These are phyloP conservation scores for Fraxinus cuspidata DNA, from an alignment of 257 asterid species.

Conservation along the genomic window DNA sequence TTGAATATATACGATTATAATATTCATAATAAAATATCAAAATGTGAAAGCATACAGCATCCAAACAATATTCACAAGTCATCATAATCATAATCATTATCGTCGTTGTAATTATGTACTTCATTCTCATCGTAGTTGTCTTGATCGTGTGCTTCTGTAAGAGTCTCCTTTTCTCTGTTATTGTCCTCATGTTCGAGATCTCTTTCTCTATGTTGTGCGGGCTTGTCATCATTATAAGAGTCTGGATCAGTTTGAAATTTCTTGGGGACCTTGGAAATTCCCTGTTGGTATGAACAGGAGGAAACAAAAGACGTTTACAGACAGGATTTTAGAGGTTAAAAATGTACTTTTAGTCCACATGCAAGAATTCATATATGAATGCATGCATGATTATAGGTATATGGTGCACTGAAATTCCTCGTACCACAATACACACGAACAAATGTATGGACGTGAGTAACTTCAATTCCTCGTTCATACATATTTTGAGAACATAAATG, in stretches of 20 bases:
- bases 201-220: slow-evolving; percentile 9
- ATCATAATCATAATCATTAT: slow-evolving; percentile 24
- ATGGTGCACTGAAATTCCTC: too few species aligned
- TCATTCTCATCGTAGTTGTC: slow-evolving; percentile 29
- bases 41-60: too few species aligned
- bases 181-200: slow-evolving; percentile 23
- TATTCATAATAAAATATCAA: too few species aligned
- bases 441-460: too few species aligned
- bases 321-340: not conserved
- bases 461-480: too few species aligned
- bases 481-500: too few species aligned
- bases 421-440: too few species aligned
- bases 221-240: slow-evolving; percentile 16
- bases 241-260: slow-evolving; percentile 27
- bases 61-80: not conserved
- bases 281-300: slow-evolving; percentile 33
- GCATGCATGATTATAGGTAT: too few species aligned
- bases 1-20: not conserved
- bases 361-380: too few species aligned
- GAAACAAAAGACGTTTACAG: not conserved
- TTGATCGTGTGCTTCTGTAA: too few species aligned
- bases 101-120: slow-evolving; percentile 30
- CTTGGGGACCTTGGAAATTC: slow-evolving; percentile 31
- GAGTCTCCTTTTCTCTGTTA: too few species aligned
- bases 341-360: not conserved